Evolutionary conservation across 306 rosid species (phyloP).

Genomic region (Rosa persica): DNA sequence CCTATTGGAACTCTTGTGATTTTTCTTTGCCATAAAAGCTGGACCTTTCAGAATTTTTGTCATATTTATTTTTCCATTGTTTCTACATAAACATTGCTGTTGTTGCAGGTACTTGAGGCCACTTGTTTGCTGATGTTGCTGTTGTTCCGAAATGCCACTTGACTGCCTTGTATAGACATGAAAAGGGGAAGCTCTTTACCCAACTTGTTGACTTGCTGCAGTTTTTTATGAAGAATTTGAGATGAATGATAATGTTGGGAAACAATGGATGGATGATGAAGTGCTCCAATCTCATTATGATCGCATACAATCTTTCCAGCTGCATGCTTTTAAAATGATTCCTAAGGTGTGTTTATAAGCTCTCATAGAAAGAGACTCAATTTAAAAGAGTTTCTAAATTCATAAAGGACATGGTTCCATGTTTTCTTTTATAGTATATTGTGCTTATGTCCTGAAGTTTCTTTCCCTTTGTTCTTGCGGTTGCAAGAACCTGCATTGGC

Average conservation of each 20-base stretch:
- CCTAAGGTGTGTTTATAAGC: conserved; percentile 57
- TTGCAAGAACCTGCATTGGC: conserved; percentile 74
- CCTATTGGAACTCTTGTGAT: neutral
- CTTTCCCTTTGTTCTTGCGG: conserved; percentile 46
- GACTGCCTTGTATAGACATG: conserved; percentile 88
- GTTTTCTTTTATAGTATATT: neutral
- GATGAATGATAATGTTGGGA: conserved; percentile 88
- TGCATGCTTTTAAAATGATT: conserved; percentile 79
- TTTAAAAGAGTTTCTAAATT: neutral
- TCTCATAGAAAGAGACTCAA: neutral
- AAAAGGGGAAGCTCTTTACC: conserved; percentile 90
- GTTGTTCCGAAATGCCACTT: conserved; percentile 97
- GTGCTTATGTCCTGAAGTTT: conserved; percentile 10
- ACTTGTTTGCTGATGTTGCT: conserved; percentile 89
- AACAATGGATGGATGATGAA: conserved; percentile 86
- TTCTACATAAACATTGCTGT: conserved; percentile 1
- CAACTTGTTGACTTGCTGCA: conserved; percentile 92
- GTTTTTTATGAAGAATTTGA: conserved; percentile 93
- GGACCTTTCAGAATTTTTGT: conserved; percentile 1
- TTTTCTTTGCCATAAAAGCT: neutral
- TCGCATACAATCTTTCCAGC: conserved; percentile 79
- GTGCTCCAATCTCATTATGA: conserved; percentile 91
- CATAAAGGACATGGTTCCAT: neutral
- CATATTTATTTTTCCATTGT: neutral
- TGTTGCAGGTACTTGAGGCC: conserved; percentile 81